phyloP scores from a whole-genome alignment of 2,329 filamentous ascomycete genomes.

The Dryadomyces quercus-mongolicae region DNA sequence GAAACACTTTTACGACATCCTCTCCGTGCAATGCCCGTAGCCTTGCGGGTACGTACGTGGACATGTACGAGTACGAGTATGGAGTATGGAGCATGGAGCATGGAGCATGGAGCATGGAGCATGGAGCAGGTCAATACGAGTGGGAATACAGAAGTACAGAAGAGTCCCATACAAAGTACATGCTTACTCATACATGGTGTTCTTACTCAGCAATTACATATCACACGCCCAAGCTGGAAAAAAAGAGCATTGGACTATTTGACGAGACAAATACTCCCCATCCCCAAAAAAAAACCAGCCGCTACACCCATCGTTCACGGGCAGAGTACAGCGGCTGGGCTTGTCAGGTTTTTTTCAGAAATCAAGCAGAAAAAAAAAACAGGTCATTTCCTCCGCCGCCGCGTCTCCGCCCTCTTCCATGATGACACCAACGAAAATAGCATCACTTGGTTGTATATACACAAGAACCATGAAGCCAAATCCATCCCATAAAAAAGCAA shows the following conservation, averaged over 20 bases:
- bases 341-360: not conserved
- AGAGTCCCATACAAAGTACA: no score
- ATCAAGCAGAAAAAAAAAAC: not conserved
- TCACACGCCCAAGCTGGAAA: not conserved
- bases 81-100: no score
- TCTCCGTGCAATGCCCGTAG: no score
- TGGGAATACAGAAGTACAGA: no score
- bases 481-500: not conserved
- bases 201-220: no score
- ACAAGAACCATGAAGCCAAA: not conserved
- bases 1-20: no score
- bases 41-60: no score
- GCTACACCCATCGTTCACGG: not conserved
- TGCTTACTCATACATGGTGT: no score
- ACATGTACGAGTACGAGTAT: no score
- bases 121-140: no score
- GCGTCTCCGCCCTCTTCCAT: not conserved
- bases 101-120: no score
- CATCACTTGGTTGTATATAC: conserved; percentile 2
- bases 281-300: not conserved
- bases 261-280: not conserved
- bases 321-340: not conserved
- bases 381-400: not conserved
- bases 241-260: not conserved
- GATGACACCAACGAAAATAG: not conserved